Evolutionary conservation across 305 asterid species (phyloP), one percentile per base, ranked within the genome.

Genomic region (Solanum hybrid): DNA sequence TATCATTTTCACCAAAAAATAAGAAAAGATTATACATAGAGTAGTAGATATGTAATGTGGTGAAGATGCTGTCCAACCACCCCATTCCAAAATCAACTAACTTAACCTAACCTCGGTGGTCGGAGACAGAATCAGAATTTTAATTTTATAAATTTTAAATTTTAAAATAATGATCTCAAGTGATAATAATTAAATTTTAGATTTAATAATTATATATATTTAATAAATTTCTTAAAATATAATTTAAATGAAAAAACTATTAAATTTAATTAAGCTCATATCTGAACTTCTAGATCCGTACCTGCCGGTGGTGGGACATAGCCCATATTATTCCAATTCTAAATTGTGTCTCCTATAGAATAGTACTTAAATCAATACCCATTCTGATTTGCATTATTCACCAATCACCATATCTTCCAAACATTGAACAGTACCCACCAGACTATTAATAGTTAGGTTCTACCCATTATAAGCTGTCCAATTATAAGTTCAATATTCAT

Each of bases 51-150:
- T 88, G 89, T 88, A 68, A 11, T 51, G 26, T 27, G 24, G 79
- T 91, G 88, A 84, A n/a, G 87, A 83, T 88, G 92, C 89, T 90
- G 87, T 91, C 90, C 89, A 90, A 29, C 90, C 86, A 91, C 90
- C 77, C 91, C 90, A 87, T 85, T 91, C 88, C 88, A 8, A 91
- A 89, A 90, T 36, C 86, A 77, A 79, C 26, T 24, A 45, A 92
- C 10, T 17, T 17, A 57, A 61, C 94, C 94, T 75, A 91, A 93
- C 91, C 68, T 20, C 2, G 3, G 12, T 68, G 24, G n/a, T 57
- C 4, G 4, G 2, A 17, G 10, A 57, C 4, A 10, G 13, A 88
- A 88, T 79, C 90, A 84, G 34, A 81, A 26, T 38, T 77, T 76
- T 1, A 77, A 77, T 77, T 32, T 32, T 77, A 29, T 68, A 20